Evolutionary conservation across 1,139 yeast species (phyloP), one percentile per base, ranked within the genome.

Genomic region (Debaryomyces coudertii): DNA sequence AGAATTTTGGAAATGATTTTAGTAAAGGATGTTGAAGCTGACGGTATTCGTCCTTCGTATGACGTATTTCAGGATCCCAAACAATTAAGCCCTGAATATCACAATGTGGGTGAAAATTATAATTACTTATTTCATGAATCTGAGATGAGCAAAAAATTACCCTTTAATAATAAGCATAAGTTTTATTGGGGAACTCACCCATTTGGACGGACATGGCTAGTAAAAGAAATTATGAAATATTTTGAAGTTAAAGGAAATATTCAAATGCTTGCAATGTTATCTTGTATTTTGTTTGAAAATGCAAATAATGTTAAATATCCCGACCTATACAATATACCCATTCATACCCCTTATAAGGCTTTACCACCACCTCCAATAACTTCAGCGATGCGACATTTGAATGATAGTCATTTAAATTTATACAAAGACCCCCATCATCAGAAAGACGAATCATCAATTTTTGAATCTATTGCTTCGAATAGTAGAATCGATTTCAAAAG

Each of bases 191-290:
- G 92, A 0, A 68, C 79, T 4, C 96, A 89, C 62, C 93, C 95
- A 0, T 79, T 86, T 62, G 96, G 97, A 0, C 79, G 83, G 42
- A 60, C 76, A 4, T 84, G 93, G 87, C 68, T 90, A n/a, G 72
- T 90, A 0, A 74, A 75, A 31, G 82, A 83, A 52, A 69, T 90
- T 40, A 73, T 92, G 59, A 62, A 67, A 1, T 84, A 85, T 55
- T 90, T 85, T 58, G 95, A 86, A 56, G 65, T 58, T 35, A 63
- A 72, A 42, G 83, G 84, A 2, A 87, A 92, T 57, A 69, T 89
- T 18, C 98, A 92, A 62, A 90, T 92, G 96, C 71, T 93, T 16
- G 97, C 96, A 1, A 86, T 88, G 88, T 67, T 90, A 60, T 82
- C 95, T 2, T 89, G 96, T 65, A 77, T 90, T 2, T 56, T 80